Conservation (phyloP, 495 filamentous ascomycete species). For the Beverwykella pulmonaria region DNA sequence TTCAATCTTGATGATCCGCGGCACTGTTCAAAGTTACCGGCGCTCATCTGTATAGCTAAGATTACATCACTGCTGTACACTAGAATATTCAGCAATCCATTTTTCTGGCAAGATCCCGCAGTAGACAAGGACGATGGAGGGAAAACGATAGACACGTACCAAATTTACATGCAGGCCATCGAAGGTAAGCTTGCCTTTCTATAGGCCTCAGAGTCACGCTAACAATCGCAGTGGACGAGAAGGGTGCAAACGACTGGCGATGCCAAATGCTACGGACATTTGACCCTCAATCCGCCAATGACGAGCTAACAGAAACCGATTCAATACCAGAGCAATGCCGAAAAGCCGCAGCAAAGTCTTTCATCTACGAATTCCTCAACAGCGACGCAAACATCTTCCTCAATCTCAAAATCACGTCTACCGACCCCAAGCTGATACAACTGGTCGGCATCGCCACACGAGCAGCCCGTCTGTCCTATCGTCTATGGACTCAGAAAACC, state of each 20-base stretch:
- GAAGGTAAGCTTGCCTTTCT: not conserved
- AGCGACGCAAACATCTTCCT: not conserved
- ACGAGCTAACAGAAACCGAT: not conserved
- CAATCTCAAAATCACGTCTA: not conserved
- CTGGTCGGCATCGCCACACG: not conserved
- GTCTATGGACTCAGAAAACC: conserved; percentile 2
- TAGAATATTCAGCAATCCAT: not conserved
- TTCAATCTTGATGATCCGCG: not conserved
- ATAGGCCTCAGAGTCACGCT: not conserved
- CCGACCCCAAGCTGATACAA: not conserved
- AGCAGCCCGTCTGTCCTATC: not conserved
- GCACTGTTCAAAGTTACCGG: not conserved
- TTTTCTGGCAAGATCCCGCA: not conserved
- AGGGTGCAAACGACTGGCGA: conserved; percentile 1
- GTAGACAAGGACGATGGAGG: not conserved
- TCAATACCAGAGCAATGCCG: not conserved
- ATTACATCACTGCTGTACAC: conserved; percentile 1
- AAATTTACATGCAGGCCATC: not conserved
- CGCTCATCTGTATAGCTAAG: not conserved
- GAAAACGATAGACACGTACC: not conserved
- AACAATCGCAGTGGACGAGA: not conserved
- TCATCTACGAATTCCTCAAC: not conserved
- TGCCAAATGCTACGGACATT: conserved; percentile 8
- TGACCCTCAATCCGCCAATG: not conserved
- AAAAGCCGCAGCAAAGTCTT: not conserved